phyloP scores from a whole-genome alignment of 352 stramenopile species.

The Pythium volutum region DNA sequence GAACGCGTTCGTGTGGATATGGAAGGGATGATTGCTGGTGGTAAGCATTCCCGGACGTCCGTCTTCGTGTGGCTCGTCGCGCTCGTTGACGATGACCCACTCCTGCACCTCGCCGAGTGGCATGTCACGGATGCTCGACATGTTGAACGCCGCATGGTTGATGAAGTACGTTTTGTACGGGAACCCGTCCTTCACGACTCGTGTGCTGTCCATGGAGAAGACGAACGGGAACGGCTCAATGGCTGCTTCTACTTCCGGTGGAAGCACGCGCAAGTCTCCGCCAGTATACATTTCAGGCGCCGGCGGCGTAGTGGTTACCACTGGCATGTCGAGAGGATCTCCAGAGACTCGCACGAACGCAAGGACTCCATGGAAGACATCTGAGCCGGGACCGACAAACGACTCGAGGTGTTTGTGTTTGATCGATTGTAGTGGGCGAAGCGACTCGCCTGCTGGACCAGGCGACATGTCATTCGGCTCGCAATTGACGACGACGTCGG shows the following conservation, averaged over 20 bases:
- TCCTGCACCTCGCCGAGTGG: conserved; percentile 56
- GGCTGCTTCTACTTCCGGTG: conserved; percentile 28
- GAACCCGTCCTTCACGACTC: conserved; percentile 49
- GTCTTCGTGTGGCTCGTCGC: conserved; percentile 27
- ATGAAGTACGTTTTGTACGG: conserved; percentile 76
- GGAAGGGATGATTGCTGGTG: conserved; percentile 79
- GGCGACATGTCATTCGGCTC: conserved; percentile 27
- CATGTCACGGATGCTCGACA: conserved; percentile 48
- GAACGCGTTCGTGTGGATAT: conserved; percentile 84
- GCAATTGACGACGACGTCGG: conserved; percentile 63
- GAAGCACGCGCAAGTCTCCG: conserved; percentile 35
- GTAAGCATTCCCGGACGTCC: conserved; percentile 28
- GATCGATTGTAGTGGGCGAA: conserved; percentile 59
- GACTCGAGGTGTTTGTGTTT: conserved; percentile 34
- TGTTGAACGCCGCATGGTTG: conserved; percentile 58
- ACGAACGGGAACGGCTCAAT: conserved; percentile 44
- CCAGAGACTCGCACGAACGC: conserved; percentile 60
- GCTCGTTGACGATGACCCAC: conserved; percentile 68
- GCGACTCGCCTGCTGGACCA: conserved; percentile 20
- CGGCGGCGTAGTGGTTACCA: conserved; percentile 33
- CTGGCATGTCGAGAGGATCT: conserved; percentile 26
- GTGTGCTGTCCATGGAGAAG: conserved; percentile 48
- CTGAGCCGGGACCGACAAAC: conserved; percentile 54
- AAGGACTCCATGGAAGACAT: conserved; percentile 57
- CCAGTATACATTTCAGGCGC: conserved; percentile 40